phyloP scores from a whole-genome alignment of 768 basidiomycete genomes.

The Rhodotorula toruloides region DNA sequence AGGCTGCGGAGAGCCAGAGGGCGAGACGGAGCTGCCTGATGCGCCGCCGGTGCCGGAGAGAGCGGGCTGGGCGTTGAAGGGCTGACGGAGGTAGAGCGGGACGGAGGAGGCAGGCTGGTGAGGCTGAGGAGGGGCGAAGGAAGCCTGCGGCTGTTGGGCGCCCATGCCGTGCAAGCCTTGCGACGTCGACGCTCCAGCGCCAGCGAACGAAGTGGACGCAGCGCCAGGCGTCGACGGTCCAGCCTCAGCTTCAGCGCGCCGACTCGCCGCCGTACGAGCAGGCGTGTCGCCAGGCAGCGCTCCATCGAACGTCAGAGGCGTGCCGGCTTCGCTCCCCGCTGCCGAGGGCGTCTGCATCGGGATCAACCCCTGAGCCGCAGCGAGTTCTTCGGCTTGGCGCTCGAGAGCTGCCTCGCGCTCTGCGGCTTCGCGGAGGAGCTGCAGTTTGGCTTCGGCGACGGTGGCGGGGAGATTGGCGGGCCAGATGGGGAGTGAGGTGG shows the following conservation, averaged over 20 bases:
- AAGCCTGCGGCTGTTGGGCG: neutral
- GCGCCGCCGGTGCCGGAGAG: neutral
- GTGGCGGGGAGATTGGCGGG: constrained; percentile 2
- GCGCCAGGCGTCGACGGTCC: too few relatives aligned
- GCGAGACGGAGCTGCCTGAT: neutral
- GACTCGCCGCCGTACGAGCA: constrained; percentile 20
- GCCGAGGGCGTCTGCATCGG: neutral
- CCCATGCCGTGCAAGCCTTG: too few relatives aligned
- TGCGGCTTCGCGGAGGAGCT: constrained; percentile 2
- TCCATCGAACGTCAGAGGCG: constrained; percentile 11
- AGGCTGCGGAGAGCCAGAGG: too few relatives aligned
- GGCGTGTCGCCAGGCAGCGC: neutral
- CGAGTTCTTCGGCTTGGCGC: constrained; percentile 27
- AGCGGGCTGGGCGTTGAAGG: neutral
- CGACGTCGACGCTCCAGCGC: too few relatives aligned
- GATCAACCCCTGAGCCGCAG: constrained; percentile 6
- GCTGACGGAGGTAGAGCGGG: constrained; percentile 1
- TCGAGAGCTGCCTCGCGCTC: constrained; percentile 25
- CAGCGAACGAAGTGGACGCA: too few relatives aligned
- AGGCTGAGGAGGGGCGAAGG: neutral
- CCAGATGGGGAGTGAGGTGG: constrained; percentile 29
- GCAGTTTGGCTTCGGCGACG: neutral
- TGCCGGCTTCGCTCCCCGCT: constrained; percentile 5
- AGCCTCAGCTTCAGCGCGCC: neutral
- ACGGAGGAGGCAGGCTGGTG: neutral